Evolutionary conservation across 345 rosid genomes (phyloP).

Genomic region (Murraya koenigii): DNA sequence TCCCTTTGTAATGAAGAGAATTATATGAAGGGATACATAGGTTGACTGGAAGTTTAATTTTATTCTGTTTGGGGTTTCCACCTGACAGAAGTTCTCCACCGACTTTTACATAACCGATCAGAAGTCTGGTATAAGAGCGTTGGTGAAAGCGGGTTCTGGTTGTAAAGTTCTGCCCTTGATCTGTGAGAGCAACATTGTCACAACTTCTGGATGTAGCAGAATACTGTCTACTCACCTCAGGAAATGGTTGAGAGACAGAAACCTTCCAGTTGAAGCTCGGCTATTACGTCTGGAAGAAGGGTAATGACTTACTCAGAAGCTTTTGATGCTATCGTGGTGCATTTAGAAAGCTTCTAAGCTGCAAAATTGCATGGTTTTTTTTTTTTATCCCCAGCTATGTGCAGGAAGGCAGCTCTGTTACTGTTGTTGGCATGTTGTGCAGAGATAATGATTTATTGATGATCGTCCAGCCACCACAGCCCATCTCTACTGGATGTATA

Average conservation of each 20-base stretch:
- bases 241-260: conserved; percentile 48
- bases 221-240: conserved; percentile 39
- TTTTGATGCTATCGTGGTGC: neutral
- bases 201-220: conserved; percentile 32
- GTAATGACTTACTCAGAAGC: conserved; percentile 21
- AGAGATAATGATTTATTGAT: conserved; percentile 29
- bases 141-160: conserved; percentile 48
- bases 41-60: conserved; percentile 9
- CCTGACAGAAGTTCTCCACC: conserved; percentile 51
- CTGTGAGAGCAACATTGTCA: conserved; percentile 47
- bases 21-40: neutral
- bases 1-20: neutral
- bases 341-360: conserved; percentile 9
- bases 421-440: conserved; percentile 41
- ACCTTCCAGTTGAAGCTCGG: conserved; percentile 42
- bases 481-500: conserved; percentile 45
- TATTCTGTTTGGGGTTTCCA: conserved; percentile 16
- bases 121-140: conserved; percentile 43
- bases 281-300: conserved; percentile 44
- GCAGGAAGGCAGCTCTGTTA: conserved; percentile 48
- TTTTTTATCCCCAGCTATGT: conserved; percentile 32
- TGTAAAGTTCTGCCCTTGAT: conserved; percentile 49
- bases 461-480: conserved; percentile 45
- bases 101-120: conserved; percentile 53
- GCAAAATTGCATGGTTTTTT: conserved; percentile 10